Conservation (phyloP, 768 basidiomycete genomes). For the Trametes elegans region DNA sequence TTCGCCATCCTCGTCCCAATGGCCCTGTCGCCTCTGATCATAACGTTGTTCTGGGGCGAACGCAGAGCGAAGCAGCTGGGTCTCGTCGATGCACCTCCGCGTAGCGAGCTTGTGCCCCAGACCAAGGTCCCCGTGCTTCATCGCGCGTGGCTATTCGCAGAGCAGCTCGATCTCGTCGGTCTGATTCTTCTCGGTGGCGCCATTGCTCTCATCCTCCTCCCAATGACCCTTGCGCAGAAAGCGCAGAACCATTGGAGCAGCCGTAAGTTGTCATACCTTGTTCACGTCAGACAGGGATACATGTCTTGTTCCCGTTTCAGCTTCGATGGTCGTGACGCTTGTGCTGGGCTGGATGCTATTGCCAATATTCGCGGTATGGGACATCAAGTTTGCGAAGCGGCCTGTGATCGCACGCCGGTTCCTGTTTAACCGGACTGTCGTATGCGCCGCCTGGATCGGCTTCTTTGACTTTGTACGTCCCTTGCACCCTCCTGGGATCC, state of each 20-base stretch:
- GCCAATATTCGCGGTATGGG: constrained; percentile 30
- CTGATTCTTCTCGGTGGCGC: constrained; percentile 29
- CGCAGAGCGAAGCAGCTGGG: constrained; percentile 26
- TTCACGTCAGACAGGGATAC: too few relatives aligned
- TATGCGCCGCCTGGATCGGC: constrained; percentile 27
- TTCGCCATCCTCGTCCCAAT: constrained; percentile 33
- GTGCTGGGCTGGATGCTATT: constrained; percentile 30
- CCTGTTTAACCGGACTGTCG: constrained; percentile 34
- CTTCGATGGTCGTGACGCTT: constrained; percentile 31
- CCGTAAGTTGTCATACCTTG: constrained; percentile 13
- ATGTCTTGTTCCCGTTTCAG: too few relatives aligned
- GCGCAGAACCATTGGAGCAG: constrained; percentile 25
- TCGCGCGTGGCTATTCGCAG: constrained; percentile 24
- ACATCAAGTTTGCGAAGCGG: constrained; percentile 30
- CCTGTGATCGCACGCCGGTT: constrained; percentile 35
- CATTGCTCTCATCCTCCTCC: constrained; percentile 29
- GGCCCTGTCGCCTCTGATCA: constrained; percentile 24
- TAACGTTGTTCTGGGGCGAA: constrained; percentile 28
- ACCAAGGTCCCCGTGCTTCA: constrained; percentile 32
- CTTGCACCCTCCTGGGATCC: constrained; percentile 10
- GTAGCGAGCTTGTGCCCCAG: background rate
- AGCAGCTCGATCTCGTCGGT: constrained; percentile 31
- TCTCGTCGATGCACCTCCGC: constrained; percentile 10
- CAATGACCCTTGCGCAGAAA: constrained; percentile 28
- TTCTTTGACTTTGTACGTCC: constrained; percentile 26